Conservation (phyloP, 2,329 filamentous ascomycete genomes). For the Pseudogymnoascus sp. region DNA sequence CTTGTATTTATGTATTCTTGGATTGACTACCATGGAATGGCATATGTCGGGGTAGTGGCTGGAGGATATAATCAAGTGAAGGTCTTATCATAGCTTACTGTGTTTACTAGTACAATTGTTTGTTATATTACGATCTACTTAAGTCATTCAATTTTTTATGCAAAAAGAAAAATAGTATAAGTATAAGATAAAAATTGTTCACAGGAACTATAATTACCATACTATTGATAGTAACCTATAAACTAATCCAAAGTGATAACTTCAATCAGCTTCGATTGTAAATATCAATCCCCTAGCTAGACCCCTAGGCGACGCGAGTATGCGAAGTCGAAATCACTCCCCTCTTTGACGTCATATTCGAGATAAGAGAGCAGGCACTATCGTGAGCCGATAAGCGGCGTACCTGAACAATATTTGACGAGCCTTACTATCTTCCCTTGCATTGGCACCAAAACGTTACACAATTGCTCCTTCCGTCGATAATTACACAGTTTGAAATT, state of each 20-base stretch:
- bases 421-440: not conserved
- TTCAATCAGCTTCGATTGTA: not conserved
- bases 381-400: not conserved
- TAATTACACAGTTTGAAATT: not conserved
- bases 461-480: constrained; percentile 1
- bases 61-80: not conserved
- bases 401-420: not conserved
- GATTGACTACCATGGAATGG: not conserved
- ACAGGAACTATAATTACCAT: not conserved
- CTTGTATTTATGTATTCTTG: not conserved
- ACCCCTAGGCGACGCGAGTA: not conserved
- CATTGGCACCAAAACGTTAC: not conserved
- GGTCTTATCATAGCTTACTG: not conserved
- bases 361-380: not conserved
- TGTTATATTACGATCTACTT: too few species aligned
- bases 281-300: not conserved
- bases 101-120: too few species aligned
- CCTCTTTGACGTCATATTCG: not conserved
- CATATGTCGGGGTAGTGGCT: not conserved
- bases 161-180: not conserved
- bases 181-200: not conserved
- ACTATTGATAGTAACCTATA: not conserved
- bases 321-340: not conserved
- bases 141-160: too few species aligned
- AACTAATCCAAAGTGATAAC: not conserved